Evolutionary conservation across 257 asterid species (phyloP).

Genomic region (Jacaranda mimosifolia): DNA sequence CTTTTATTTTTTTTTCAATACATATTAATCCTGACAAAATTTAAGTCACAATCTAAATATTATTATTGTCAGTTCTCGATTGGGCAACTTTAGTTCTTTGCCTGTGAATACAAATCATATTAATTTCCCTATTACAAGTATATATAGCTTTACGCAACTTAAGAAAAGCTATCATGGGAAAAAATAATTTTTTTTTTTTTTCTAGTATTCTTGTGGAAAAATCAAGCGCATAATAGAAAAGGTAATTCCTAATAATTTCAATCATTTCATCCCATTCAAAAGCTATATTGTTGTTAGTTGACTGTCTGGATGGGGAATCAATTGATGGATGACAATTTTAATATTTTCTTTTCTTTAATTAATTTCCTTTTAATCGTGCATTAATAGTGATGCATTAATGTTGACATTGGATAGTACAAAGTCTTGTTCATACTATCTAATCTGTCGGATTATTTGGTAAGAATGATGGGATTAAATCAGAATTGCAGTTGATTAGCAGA

Average conservation of each 20-base stretch:
- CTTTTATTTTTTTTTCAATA: not conserved
- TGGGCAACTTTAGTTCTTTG: slow-evolving; percentile 32
- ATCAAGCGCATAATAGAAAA: slow-evolving; percentile 39
- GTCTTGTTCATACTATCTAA: slow-evolving; percentile 8
- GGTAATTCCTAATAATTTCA: slow-evolving; percentile 34
- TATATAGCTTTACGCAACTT: slow-evolving; percentile 41
- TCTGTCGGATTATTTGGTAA: slow-evolving; percentile 8
- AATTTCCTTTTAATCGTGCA: not conserved
- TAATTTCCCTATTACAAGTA: slow-evolving; percentile 16
- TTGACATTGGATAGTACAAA: slow-evolving; percentile 2
- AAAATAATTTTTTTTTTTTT: slow-evolving; percentile 28
- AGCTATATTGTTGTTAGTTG: slow-evolving; percentile 39
- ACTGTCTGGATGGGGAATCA: slow-evolving; percentile 40
- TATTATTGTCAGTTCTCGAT: not conserved
- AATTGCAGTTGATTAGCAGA: slow-evolving; percentile 18
- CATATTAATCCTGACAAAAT: not conserved
- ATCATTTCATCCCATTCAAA: slow-evolving; percentile 46
- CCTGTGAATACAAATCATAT: slow-evolving; percentile 30
- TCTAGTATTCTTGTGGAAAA: slow-evolving; percentile 33
- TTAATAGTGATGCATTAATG: slow-evolving; percentile 22
- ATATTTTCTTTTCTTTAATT: not conserved
- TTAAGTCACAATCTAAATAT: not conserved
- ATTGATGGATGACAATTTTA: slow-evolving; percentile 35
- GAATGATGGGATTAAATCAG: not conserved
- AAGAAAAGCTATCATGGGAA: slow-evolving; percentile 29